These are phyloP conservation scores for Lolium multiflorum DNA, from an alignment of 176 grass and related monocot genomes.

Conservation along the genomic window DNA sequence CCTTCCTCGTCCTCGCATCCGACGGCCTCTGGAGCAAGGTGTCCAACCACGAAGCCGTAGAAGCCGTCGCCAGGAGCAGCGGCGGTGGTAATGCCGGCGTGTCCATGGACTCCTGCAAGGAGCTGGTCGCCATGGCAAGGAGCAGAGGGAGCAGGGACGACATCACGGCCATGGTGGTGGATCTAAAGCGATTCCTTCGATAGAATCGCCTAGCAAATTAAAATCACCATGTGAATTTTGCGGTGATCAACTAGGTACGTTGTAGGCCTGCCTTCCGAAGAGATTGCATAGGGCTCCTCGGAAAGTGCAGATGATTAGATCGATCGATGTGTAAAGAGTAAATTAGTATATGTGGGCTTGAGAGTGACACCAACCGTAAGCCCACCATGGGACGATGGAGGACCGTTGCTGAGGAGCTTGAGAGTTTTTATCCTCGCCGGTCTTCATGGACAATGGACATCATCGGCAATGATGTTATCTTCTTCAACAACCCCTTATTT, in stretches of 20 bases:
- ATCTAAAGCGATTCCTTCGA: slow-evolving; percentile 52
- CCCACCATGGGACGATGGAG: too few species aligned
- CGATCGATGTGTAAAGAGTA: not conserved
- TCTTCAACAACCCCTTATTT: too few species aligned
- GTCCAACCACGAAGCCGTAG: slow-evolving; percentile 72
- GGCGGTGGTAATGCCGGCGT: not conserved
- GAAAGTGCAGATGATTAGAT: slow-evolving; percentile 40
- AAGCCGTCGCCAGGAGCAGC: slow-evolving; percentile 28
- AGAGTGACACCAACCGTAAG: not conserved
- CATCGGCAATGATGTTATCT: too few species aligned
- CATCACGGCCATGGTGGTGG: slow-evolving; percentile 75
- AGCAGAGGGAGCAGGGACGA: slow-evolving; percentile 74
- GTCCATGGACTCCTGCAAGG: slow-evolving; percentile 54
- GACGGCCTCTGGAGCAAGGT: slow-evolving; percentile 92
- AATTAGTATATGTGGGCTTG: not conserved
- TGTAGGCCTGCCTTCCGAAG: slow-evolving; percentile 38
- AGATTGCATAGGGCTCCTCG: not conserved
- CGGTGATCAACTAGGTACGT: not conserved
- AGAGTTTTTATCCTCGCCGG: too few species aligned
- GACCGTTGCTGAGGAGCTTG: too few species aligned
- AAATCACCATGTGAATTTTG: not conserved
- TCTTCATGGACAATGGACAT: too few species aligned
- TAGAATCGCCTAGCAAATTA: not conserved
- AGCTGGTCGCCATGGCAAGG: slow-evolving; percentile 55
- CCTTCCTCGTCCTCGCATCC: slow-evolving; percentile 70